A percentile compares a stretch with the other conserved stretches of the same genome.
Evolutionary conservation across 768 basidiomycete species (phyloP).

Genomic region (Rhizopogon roseolus): DNA sequence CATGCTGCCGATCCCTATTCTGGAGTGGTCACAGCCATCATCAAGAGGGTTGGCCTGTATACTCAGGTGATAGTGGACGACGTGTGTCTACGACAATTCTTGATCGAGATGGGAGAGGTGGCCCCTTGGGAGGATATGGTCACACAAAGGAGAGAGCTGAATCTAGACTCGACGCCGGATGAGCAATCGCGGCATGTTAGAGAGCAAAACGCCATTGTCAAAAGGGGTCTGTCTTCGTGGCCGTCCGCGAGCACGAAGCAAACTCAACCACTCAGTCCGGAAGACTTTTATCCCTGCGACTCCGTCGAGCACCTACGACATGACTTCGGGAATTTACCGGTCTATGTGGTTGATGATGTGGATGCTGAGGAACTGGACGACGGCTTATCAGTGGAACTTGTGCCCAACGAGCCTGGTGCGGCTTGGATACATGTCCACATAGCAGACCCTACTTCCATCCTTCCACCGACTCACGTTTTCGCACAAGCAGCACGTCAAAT

Average conservation of each 20-base stretch:
- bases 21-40: slow-evolving; percentile 44
- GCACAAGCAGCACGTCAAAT: slow-evolving; percentile 51
- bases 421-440: slow-evolving; percentile 89
- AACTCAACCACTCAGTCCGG: slow-evolving; percentile 43
- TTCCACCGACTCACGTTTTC: slow-evolving; percentile 67
- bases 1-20: slow-evolving; percentile 64
- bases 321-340: slow-evolving; percentile 78
- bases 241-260: slow-evolving; percentile 3
- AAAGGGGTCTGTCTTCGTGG: slow-evolving; percentile 12
- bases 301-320: slow-evolving; percentile 68
- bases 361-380: slow-evolving; percentile 89
- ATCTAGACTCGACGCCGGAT: slow-evolving; percentile 16
- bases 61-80: slow-evolving; percentile 17
- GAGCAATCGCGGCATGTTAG: slow-evolving; percentile 26
- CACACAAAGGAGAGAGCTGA: slow-evolving; percentile 33
- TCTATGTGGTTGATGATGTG: slow-evolving; percentile 84
- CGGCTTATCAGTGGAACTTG: slow-evolving; percentile 78
- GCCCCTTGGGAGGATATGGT: slow-evolving; percentile 78
- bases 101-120: slow-evolving; percentile 70
- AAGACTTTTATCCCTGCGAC: slow-evolving; percentile 64
- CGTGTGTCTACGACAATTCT: slow-evolving; percentile 38
- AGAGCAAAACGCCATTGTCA: slow-evolving; percentile 25
- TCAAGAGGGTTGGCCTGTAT: slow-evolving; percentile 50
- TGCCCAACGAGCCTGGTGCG: slow-evolving; percentile 50
- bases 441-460: slow-evolving; percentile 82